Conservation (phyloP, 495 filamentous ascomycete species). For the Tuber indicum region DNA sequence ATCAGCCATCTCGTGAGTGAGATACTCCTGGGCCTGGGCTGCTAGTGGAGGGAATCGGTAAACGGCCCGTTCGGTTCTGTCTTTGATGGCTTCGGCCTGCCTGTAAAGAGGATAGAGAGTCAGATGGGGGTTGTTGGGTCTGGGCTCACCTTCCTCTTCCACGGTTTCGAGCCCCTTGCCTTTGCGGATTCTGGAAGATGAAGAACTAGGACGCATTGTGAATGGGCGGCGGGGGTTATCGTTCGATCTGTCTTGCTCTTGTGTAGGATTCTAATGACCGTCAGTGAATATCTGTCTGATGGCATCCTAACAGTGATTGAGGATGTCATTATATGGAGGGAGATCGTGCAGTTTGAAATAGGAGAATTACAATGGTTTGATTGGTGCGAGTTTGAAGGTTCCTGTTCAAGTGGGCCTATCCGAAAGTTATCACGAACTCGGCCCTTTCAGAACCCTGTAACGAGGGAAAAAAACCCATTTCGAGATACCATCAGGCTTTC, state of each 20-base stretch:
- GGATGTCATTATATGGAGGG: neutral
- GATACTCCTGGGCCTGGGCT: neutral
- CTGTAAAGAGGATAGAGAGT: neutral
- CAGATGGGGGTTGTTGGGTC: neutral
- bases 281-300: neutral
- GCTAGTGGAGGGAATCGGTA: neutral
- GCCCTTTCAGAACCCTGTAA: too few relatives aligned
- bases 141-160: rapidly evolving
- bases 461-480: neutral
- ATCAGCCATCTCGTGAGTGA: neutral
- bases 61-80: neutral
- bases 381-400: neutral
- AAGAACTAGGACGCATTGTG: neutral
- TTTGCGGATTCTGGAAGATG: neutral
- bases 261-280: neutral
- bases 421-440: neutral
- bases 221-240: neutral
- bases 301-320: neutral
- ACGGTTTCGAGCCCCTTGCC: neutral
- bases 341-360: neutral
- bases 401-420: neutral
- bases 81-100: neutral
- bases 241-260: neutral
- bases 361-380: neutral
- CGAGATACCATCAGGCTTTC: neutral